Conservation (phyloP, 192 early-diverging fungal species). For the Bifiguratus adelaidae region DNA sequence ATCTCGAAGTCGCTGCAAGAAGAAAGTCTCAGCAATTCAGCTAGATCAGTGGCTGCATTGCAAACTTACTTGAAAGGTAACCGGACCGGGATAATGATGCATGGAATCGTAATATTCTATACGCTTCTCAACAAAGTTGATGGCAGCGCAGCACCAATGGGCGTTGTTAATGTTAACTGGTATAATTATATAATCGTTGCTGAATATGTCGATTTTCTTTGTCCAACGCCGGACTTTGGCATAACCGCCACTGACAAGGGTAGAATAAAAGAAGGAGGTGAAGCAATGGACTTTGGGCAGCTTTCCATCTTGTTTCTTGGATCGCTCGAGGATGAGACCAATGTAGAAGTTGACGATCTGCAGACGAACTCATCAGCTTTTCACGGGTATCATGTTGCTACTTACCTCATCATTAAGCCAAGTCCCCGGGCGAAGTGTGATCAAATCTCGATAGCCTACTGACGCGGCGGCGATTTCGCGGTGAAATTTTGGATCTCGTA, state of each 20-base stretch:
- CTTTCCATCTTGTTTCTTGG: slow-evolving; percentile 21
- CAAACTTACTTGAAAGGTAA: not conserved
- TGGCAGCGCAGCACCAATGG: slow-evolving; percentile 63
- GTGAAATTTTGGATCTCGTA: too few relatives aligned
- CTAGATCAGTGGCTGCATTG: not conserved
- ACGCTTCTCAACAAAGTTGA: slow-evolving; percentile 46
- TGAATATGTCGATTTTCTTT: slow-evolving; percentile 66
- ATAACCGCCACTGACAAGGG: slow-evolving; percentile 60
- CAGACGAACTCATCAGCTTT: not conserved
- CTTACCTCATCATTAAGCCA: slow-evolving; percentile 98
- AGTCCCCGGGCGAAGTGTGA: slow-evolving; percentile 52
- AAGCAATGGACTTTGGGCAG: slow-evolving; percentile 78
- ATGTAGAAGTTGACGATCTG: slow-evolving; percentile 88
- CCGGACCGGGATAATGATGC: slow-evolving; percentile 8
- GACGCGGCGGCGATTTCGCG: too few relatives aligned
- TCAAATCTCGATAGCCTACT: slow-evolving; percentile 41
- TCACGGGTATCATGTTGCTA: too few relatives aligned
- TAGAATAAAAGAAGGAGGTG: slow-evolving; percentile 86
- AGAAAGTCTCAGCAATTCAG: not conserved
- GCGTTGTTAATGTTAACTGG: slow-evolving; percentile 67
- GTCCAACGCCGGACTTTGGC: slow-evolving; percentile 71
- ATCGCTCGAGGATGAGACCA: slow-evolving; percentile 59
- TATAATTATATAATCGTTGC: slow-evolving; percentile 64
- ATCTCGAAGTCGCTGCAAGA: slow-evolving; percentile 36
- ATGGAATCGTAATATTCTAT: slow-evolving; percentile 80